phyloP scores from a whole-genome alignment of 2,329 filamentous ascomycete genomes.

The Trichoderma hamatum region DNA sequence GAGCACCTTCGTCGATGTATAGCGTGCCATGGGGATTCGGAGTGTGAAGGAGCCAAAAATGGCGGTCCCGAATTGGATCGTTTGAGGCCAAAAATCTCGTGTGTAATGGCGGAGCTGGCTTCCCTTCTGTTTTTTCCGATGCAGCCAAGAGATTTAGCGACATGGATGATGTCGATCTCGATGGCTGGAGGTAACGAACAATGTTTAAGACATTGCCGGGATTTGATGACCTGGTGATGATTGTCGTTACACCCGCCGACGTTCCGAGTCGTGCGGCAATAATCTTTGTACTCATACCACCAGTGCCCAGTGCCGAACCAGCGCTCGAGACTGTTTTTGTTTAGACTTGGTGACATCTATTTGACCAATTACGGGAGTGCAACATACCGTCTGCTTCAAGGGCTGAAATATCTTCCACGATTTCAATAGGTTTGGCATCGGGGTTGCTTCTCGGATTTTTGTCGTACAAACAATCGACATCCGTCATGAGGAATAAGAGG shows the following conservation, averaged over 20 bases:
- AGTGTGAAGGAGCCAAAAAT: slow-evolving; percentile 96
- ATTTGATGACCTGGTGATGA: slow-evolving; percentile 92
- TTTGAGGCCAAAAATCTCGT: slow-evolving; percentile 88
- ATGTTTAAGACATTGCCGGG: slow-evolving; percentile 91
- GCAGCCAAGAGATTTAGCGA: slow-evolving; percentile 45
- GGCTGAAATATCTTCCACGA: slow-evolving; percentile 84
- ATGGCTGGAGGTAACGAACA: slow-evolving; percentile 63
- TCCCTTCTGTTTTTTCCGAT: slow-evolving; percentile 32
- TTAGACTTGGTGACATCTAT: slow-evolving; percentile 28
- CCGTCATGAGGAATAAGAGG: slow-evolving; percentile 97
- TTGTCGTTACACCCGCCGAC: slow-evolving; percentile 90
- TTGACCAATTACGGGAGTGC: background rate
- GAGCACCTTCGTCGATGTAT: slow-evolving; percentile 90
- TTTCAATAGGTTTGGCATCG: slow-evolving; percentile 85
- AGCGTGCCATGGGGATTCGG: slow-evolving; percentile 86
- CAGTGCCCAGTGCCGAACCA: slow-evolving; percentile 86
- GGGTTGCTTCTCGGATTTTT: slow-evolving; percentile 87
- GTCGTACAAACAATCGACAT: slow-evolving; percentile 96
- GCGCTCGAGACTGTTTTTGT: slow-evolving; percentile 71
- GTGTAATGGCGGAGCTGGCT: slow-evolving; percentile 63
- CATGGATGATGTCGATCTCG: slow-evolving; percentile 34
- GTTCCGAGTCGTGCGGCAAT: slow-evolving; percentile 89
- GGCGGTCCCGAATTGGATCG: slow-evolving; percentile 85
- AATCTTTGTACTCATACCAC: slow-evolving; percentile 98
- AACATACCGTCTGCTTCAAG: slow-evolving; percentile 75